Percentiles rank a stretch among this genome's conserved stretches.
Evolutionary conservation across 164 flowering plant genomes (phyloP).

Genomic region (Stephania yunnanensis): DNA sequence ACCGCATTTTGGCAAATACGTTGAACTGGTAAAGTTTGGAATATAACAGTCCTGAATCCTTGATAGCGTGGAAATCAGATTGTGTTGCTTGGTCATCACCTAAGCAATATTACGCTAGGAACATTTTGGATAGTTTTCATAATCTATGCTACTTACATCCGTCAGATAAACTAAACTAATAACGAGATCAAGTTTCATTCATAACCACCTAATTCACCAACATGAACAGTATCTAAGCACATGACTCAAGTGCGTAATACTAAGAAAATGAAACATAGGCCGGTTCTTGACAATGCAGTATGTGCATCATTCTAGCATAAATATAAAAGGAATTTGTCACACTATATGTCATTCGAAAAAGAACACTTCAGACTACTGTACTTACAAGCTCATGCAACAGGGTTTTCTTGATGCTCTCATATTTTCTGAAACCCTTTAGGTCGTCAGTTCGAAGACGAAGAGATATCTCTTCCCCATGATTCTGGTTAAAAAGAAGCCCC

Average conservation of each 20-base stretch:
- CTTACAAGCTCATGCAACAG: conserved; percentile 95
- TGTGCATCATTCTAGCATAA: neutral
- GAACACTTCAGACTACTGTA: neutral
- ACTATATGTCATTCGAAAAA: neutral
- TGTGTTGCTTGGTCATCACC: neutral
- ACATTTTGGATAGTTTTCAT: neutral
- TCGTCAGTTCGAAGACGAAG: conserved; percentile 97
- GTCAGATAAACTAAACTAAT: neutral
- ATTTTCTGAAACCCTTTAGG: conserved; percentile 93
- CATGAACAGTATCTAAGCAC: neutral
- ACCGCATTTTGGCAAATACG: neutral
- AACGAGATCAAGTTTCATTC: neutral
- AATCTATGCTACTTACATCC: neutral
- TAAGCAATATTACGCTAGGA: neutral
- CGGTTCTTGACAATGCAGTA: neutral
- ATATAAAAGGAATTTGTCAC: neutral
- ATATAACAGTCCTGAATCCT: neutral
- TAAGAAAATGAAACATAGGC: neutral
- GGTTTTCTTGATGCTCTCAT: conserved; percentile 85
- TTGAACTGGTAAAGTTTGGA: neutral
- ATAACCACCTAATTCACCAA: neutral
- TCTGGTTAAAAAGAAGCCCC: conserved; percentile 34
- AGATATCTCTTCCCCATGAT: conserved; percentile 96
- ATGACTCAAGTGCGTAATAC: neutral
- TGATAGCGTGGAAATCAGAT: neutral